Evolutionary conservation across 345 rosid species (phyloP).

Genomic region (Zanthoxylum bungeanum): DNA sequence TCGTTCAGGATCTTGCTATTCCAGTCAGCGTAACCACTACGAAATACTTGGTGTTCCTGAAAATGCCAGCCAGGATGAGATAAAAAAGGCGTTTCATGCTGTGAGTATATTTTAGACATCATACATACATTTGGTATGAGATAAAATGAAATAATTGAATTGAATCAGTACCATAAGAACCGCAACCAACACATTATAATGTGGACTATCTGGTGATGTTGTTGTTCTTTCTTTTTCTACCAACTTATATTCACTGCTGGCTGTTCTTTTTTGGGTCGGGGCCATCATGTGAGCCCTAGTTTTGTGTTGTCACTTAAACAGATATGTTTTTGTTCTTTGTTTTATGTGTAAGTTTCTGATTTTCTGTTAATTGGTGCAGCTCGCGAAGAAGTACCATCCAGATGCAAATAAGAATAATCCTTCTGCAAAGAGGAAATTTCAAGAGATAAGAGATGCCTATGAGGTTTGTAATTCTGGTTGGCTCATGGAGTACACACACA

Average conservation of each 20-base stretch:
- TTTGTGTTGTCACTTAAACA: background rate
- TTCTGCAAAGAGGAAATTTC: constrained; percentile 83
- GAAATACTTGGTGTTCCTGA: constrained; percentile 76
- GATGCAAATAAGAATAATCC: constrained; percentile 85
- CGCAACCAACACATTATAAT: background rate
- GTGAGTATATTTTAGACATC: constrained; percentile 34
- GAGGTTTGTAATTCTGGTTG: constrained; percentile 45
- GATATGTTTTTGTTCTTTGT: background rate
- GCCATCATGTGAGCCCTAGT: background rate
- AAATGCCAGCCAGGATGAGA: constrained; percentile 70
- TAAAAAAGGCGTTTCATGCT: constrained; percentile 72
- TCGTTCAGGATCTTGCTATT: constrained; percentile 38
- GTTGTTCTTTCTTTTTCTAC: background rate
- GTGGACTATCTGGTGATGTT: background rate
- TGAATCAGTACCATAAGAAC: background rate
- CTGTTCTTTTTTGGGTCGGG: background rate
- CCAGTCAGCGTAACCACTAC: constrained; percentile 52
- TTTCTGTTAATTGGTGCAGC: constrained; percentile 45
- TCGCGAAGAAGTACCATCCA: constrained; percentile 93
- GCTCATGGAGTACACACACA: background rate
- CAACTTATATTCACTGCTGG: background rate
- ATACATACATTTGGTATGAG: background rate
- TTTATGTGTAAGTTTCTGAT: background rate
- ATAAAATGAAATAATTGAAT: background rate
- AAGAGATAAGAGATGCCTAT: constrained; percentile 82